A percentile compares a stretch with the other conserved stretches of the same genome.
Conservation (phyloP, 495 filamentous ascomycete genomes). For the Hypomontagnella monticulosa region DNA sequence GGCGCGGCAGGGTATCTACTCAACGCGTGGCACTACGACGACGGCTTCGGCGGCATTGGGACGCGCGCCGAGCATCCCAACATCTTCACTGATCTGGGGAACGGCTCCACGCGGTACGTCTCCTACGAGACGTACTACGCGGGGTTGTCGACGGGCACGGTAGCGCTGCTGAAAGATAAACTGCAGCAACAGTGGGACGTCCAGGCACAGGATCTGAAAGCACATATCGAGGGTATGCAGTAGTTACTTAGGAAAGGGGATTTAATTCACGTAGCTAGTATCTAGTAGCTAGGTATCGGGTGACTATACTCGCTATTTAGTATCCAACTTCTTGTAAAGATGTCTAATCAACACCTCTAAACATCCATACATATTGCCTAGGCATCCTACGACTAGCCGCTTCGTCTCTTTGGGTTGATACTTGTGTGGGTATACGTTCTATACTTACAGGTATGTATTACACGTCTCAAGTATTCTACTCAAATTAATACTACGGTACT, state of each 20-base stretch:
- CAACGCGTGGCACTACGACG: slow-evolving; percentile 36
- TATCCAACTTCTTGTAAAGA: no score
- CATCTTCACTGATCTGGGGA: slow-evolving; percentile 29
- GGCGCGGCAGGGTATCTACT: slow-evolving; percentile 23
- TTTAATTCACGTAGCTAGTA: neutral
- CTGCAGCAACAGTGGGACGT: slow-evolving; percentile 33
- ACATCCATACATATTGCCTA: no score
- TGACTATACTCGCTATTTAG: neutral
- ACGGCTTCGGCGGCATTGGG: slow-evolving; percentile 26
- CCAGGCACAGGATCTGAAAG: slow-evolving; percentile 39
- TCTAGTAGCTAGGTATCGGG: neutral
- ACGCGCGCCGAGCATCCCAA: slow-evolving; percentile 35
- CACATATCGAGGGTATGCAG: slow-evolving; percentile 30
- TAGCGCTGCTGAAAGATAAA: slow-evolving; percentile 26
- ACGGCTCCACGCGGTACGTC: slow-evolving; percentile 35
- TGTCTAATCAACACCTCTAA: no score
- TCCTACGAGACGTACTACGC: slow-evolving; percentile 48
- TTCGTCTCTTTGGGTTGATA: no score
- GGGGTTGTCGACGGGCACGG: slow-evolving; percentile 27
- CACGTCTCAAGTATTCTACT: no score
- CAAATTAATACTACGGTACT: no score
- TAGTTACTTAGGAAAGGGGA: neutral
- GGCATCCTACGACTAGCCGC: no score
- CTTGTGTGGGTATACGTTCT: no score
- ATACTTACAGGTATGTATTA: no score